Evolutionary conservation across 208 protist species (phyloP).

Genomic region (Sergeia podlipaevii): DNA sequence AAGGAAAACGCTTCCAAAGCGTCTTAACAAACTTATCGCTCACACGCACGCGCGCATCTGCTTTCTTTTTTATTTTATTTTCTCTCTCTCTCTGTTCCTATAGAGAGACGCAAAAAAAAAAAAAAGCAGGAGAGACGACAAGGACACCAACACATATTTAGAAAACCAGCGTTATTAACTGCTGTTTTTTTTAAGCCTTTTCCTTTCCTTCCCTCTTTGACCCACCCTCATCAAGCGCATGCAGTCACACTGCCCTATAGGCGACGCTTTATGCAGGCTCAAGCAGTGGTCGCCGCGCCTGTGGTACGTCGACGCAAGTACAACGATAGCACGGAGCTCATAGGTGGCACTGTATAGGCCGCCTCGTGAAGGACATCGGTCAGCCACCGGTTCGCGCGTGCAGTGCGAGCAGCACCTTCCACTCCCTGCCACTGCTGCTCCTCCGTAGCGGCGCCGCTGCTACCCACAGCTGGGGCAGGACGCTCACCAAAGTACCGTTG

Average conservation of each 20-base stretch:
- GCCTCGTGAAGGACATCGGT: slow-evolving; percentile 59
- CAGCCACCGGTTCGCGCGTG: slow-evolving; percentile 46
- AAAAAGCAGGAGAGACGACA: slow-evolving; percentile 8
- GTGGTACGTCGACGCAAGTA: slow-evolving; percentile 41
- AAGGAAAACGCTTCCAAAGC: not conserved
- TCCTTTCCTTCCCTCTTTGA: not conserved
- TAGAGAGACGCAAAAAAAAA: slow-evolving; percentile 10
- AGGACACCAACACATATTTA: slow-evolving; percentile 2
- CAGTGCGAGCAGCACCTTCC: slow-evolving; percentile 1
- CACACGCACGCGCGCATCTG: too few relatives aligned
- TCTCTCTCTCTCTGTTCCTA: not conserved
- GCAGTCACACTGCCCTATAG: not conserved
- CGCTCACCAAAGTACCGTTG: not conserved
- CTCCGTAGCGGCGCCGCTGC: slow-evolving; percentile 2
- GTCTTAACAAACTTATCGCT: too few relatives aligned
- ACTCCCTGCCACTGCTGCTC: slow-evolving; percentile 17
- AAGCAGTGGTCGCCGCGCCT: not conserved
- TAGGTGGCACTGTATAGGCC: slow-evolving; percentile 71
- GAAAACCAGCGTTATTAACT: too few relatives aligned
- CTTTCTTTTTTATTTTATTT: not conserved
- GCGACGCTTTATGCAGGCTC: too few relatives aligned
- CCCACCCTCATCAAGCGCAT: not conserved
- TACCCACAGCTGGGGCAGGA: slow-evolving; percentile 1
- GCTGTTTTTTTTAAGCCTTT: not conserved
- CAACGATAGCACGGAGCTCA: slow-evolving; percentile 62